Conservation (phyloP, 2,329 filamentous ascomycete genomes). For the Penicillium decumbens region DNA sequence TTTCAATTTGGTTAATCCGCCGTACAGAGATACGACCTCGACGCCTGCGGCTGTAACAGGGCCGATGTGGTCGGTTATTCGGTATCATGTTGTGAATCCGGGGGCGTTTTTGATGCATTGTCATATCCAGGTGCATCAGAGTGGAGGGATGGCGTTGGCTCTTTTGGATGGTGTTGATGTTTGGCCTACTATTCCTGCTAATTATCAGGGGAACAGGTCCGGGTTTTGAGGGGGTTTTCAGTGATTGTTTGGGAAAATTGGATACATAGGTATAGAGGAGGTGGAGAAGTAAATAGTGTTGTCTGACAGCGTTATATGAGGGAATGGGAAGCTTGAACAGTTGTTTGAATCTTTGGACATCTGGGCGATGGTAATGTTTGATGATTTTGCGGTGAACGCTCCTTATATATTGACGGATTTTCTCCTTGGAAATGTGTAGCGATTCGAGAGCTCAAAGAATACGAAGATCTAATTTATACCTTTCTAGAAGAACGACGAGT, state of each 20-base stretch:
- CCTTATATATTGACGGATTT: no score
- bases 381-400: no score
- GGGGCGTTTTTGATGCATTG: slow-evolving; percentile 52
- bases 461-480: no score
- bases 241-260: not conserved
- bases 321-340: no score
- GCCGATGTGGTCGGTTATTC: slow-evolving; percentile 42
- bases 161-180: slow-evolving; percentile 49
- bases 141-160: slow-evolving; percentile 48
- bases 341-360: no score
- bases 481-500: no score
- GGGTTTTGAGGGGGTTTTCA: slow-evolving; percentile 6
- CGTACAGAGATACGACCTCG: slow-evolving; percentile 49
- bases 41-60: slow-evolving; percentile 33
- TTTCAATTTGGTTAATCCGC: slow-evolving; percentile 58
- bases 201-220: slow-evolving; percentile 13
- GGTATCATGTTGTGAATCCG: slow-evolving; percentile 48
- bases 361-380: no score
- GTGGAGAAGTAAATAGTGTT: not conserved
- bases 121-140: slow-evolving; percentile 50
- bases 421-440: no score
- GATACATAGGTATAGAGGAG: not conserved
- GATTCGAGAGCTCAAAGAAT: no score
- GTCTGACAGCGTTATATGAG: not conserved
- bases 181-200: slow-evolving; percentile 31